These are phyloP conservation scores for Kondoa malvinella DNA, from an alignment of 768 basidiomycete genomes.

Conservation along the genomic window DNA sequence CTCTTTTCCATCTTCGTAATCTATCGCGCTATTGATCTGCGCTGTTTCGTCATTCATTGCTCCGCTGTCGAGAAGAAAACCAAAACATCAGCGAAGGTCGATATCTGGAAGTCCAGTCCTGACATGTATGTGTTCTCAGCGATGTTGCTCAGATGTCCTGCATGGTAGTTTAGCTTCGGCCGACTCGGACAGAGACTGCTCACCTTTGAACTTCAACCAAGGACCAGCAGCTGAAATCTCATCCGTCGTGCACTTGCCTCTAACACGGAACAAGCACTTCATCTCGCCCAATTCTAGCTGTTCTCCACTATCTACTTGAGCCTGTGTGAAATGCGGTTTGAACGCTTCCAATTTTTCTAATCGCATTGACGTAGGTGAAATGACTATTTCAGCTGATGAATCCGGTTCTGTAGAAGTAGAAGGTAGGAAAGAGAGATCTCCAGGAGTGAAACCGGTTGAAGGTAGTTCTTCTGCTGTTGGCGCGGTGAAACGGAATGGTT, in stretches of 20 bases:
- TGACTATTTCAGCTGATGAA: conserved; percentile 58
- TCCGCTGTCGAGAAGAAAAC: conserved; percentile 17
- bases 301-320: conserved; percentile 29
- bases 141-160: conserved; percentile 73
- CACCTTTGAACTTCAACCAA: conserved; percentile 92
- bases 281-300: conserved; percentile 58
- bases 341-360: conserved; percentile 80
- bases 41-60: conserved; percentile 72
- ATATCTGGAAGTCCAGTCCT: conserved; percentile 17
- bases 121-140: conserved; percentile 78
- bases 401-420: conserved; percentile 52
- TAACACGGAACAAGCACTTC: conserved; percentile 71
- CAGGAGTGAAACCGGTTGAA: conserved; percentile 52
- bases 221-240: conserved; percentile 96
- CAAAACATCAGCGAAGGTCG: not conserved
- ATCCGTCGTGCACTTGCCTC: conserved; percentile 98
- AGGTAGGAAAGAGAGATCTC: conserved; percentile 57
- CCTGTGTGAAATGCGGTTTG: conserved; percentile 46
- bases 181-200: not conserved
- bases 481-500: conserved; percentile 63
- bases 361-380: conserved; percentile 60
- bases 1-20: conserved; percentile 42
- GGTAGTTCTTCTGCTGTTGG: conserved; percentile 77
- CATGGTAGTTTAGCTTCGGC: not conserved
- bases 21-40: conserved; percentile 77